phyloP scores from a whole-genome alignment of 768 basidiomycete species.

The Guyanaporus albipodus region DNA sequence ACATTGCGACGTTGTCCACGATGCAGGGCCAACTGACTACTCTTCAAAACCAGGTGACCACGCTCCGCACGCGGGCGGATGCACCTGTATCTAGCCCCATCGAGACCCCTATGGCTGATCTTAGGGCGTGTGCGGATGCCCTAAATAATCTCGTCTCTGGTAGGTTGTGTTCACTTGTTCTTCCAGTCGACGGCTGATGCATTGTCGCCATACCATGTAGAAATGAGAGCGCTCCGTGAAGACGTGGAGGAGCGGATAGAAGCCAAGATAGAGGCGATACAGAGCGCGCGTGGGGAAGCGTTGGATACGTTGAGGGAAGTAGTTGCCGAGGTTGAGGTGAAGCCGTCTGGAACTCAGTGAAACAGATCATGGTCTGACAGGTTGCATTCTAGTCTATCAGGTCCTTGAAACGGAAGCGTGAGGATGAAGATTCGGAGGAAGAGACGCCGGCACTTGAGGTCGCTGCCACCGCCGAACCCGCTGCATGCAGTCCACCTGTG shows the following conservation, averaged over 20 bases:
- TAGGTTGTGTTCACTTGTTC: slow-evolving; percentile 19
- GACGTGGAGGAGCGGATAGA: slow-evolving; percentile 44
- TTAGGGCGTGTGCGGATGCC: slow-evolving; percentile 31
- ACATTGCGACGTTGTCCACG: slow-evolving; percentile 28
- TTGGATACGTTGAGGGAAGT: slow-evolving; percentile 34
- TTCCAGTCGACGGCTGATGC: background rate
- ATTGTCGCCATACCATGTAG: slow-evolving; percentile 29
- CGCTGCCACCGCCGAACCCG: background rate
- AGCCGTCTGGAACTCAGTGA: slow-evolving; percentile 16
- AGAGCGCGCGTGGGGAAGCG: slow-evolving; percentile 38
- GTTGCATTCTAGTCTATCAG: slow-evolving; percentile 23
- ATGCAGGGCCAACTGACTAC: slow-evolving; percentile 23
- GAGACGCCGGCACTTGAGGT: background rate
- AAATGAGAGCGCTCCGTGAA: slow-evolving; percentile 43
- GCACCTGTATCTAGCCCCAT: slow-evolving; percentile 3
- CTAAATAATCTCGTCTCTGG: slow-evolving; percentile 42
- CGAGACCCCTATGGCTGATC: slow-evolving; percentile 18
- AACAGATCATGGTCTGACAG: slow-evolving; percentile 24
- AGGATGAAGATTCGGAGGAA: slow-evolving; percentile 35
- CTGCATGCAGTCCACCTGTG: background rate
- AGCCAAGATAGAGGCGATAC: slow-evolving; percentile 42
- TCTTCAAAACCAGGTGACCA: slow-evolving; percentile 19
- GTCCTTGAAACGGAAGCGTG: slow-evolving; percentile 64
- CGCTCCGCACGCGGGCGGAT: slow-evolving; percentile 21
- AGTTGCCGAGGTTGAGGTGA: slow-evolving; percentile 32